Evolutionary conservation across 2,329 filamentous ascomycete genomes (phyloP).

Genomic region (Sporothrix pallida): DNA sequence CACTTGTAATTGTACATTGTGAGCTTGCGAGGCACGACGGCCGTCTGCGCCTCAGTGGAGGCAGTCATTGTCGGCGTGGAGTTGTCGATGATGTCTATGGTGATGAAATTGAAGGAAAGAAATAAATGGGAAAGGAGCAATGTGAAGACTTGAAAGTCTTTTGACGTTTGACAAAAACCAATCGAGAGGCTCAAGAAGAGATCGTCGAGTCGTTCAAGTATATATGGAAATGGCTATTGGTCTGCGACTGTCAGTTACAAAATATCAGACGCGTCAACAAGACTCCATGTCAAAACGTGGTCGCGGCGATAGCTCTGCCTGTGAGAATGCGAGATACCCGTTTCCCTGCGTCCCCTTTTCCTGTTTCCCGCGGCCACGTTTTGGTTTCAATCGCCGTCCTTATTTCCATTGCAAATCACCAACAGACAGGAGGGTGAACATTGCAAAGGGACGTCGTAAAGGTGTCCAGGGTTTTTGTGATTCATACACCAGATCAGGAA

Average conservation of each 20-base stretch:
- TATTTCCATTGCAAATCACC: too few species aligned
- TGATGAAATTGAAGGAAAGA: background rate
- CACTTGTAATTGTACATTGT: slow-evolving; percentile 28
- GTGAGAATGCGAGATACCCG: background rate
- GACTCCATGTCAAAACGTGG: background rate
- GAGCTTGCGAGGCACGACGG: slow-evolving; percentile 17
- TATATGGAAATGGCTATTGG: background rate
- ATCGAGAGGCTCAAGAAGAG: background rate
- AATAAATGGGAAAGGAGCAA: background rate
- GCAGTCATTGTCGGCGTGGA: background rate
- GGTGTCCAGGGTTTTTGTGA: background rate
- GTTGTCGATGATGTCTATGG: background rate
- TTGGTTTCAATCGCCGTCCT: too few species aligned
- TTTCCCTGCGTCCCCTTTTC: too few species aligned
- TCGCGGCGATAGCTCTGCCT: background rate
- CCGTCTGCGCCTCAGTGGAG: background rate
- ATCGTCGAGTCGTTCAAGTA: background rate
- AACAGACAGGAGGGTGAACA: too few species aligned
- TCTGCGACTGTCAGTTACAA: too few species aligned
- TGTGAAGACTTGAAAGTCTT: background rate
- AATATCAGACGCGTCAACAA: too few species aligned
- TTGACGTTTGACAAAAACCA: background rate
- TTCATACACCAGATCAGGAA: background rate
- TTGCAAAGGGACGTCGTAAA: too few species aligned
- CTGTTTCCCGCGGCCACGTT: background rate